A percentile compares a stretch with the other conserved stretches of the same genome.
Evolutionary conservation across 768 basidiomycete genomes (phyloP).

Genomic region (Pleurotus citrinopileatus): DNA sequence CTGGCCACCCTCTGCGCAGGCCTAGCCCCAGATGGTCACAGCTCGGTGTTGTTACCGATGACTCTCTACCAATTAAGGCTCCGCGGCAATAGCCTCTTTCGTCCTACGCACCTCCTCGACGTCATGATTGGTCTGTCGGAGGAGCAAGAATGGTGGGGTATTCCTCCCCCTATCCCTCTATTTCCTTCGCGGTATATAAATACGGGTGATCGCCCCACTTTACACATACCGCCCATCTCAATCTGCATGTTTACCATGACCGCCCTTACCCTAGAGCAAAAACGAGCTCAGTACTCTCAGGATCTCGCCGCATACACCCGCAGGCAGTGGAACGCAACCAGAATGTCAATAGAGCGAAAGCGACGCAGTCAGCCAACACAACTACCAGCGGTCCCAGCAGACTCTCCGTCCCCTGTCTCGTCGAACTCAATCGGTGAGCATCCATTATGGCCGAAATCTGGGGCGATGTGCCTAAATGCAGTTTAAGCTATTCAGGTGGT

Average conservation of each 20-base stretch:
- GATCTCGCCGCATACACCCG: conserved; percentile 40
- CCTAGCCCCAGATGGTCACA: too few relatives aligned
- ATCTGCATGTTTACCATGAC: conserved; percentile 24
- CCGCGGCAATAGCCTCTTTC: not conserved
- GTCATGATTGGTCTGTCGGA: conserved; percentile 10
- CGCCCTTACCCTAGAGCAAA: conserved; percentile 32
- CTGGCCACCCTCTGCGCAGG: too few relatives aligned
- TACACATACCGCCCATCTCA: not conserved
- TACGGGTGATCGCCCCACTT: not conserved
- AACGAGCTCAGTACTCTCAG: conserved; percentile 35
- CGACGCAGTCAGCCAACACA: not conserved
- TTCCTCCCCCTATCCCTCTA: not conserved
- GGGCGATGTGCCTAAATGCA: not conserved
- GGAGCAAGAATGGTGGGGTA: conserved; percentile 5
- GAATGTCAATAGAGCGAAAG: conserved; percentile 9
- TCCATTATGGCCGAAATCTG: not conserved
- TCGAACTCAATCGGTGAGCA: not conserved
- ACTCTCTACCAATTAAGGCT: not conserved
- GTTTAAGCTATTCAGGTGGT: conserved; percentile 14
- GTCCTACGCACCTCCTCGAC: not conserved
- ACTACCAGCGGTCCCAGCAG: not conserved
- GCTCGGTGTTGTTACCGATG: too few relatives aligned
- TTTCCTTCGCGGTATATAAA: not conserved
- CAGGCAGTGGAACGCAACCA: conserved; percentile 36
- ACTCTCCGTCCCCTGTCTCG: not conserved